Evolutionary conservation across 441 rosid genomes (phyloP).

Genomic region (Isatis lusitanica): DNA sequence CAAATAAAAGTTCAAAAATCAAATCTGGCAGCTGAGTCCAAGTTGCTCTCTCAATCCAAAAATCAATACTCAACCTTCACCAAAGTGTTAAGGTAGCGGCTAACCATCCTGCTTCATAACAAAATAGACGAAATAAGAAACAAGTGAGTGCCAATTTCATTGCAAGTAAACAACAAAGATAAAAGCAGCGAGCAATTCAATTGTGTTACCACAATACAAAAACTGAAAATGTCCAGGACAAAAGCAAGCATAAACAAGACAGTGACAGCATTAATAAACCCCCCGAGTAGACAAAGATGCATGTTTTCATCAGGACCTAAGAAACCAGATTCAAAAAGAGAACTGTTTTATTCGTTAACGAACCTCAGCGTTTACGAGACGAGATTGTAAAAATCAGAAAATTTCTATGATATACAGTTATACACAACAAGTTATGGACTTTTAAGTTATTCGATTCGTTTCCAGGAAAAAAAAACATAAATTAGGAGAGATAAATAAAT

Average conservation of each 20-base stretch:
- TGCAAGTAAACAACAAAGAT: not conserved
- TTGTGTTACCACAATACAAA: not conserved
- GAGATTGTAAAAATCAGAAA: not conserved
- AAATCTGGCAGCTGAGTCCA: conserved; percentile 31
- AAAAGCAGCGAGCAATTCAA: not conserved
- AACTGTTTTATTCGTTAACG: not conserved
- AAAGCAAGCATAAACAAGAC: not conserved
- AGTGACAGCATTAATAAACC: not conserved
- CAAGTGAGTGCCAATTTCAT: not conserved
- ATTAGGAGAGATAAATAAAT: not conserved
- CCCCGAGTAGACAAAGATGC: not conserved
- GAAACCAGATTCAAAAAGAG: not conserved
- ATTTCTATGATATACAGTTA: not conserved
- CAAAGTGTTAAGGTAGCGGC: conserved; percentile 20
- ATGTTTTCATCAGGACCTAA: not conserved
- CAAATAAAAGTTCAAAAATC: conserved; percentile 19
- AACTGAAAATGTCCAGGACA: too few relatives aligned
- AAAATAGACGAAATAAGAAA: not conserved
- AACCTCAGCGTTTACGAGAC: not conserved
- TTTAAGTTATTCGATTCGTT: not conserved
- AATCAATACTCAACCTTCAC: conserved; percentile 33
- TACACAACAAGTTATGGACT: not conserved
- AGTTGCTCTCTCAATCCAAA: conserved; percentile 24
- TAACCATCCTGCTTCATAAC: conserved; percentile 58
- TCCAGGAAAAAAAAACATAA: not conserved